A percentile compares a stretch with the other conserved stretches of the same genome.
Conservation (phyloP, 2,329 filamentous ascomycete genomes). For the Pseudogymnoascus sp. region DNA sequence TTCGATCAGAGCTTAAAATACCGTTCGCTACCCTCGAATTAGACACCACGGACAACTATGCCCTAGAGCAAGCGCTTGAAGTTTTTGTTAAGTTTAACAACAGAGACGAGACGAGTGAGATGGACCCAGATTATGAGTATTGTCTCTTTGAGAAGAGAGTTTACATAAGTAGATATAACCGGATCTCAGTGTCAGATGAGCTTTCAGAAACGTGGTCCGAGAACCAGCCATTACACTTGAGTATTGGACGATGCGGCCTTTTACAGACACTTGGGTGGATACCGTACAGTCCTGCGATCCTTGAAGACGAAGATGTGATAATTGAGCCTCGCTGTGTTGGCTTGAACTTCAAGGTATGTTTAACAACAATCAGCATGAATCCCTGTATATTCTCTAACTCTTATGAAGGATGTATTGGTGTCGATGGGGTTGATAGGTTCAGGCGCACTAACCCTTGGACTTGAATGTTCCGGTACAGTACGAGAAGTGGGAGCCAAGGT, state of each 20-base stretch:
- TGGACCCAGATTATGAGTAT: slow-evolving; percentile 27
- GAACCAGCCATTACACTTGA: slow-evolving; percentile 10
- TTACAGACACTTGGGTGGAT: slow-evolving; percentile 18
- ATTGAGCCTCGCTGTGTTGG: slow-evolving; percentile 13
- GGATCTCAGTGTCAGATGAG: slow-evolving; percentile 13
- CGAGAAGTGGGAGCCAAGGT: slow-evolving; percentile 21
- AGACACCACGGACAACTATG: slow-evolving; percentile 13
- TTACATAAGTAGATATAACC: slow-evolving; percentile 22
- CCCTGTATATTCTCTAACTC: neutral
- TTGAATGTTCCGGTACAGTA: slow-evolving; percentile 15
- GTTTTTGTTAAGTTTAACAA: slow-evolving; percentile 14
- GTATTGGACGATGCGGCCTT: slow-evolving; percentile 14
- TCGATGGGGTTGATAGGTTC: slow-evolving; percentile 18
- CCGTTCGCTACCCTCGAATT: slow-evolving; percentile 22
- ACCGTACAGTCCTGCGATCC: neutral
- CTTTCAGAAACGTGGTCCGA: slow-evolving; percentile 5
- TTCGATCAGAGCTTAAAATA: slow-evolving; percentile 20
- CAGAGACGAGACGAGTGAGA: neutral
- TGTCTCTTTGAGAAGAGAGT: slow-evolving; percentile 19
- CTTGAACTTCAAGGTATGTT: slow-evolving; percentile 21
- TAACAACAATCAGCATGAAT: neutral
- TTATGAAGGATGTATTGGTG: slow-evolving; percentile 15
- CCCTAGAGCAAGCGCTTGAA: neutral
- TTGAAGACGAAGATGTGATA: slow-evolving; percentile 12
- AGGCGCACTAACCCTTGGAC: slow-evolving; percentile 27